Base-by-base conservation (phyloP, 306 rosid genomes). In the Vigna hirtella region DNA sequence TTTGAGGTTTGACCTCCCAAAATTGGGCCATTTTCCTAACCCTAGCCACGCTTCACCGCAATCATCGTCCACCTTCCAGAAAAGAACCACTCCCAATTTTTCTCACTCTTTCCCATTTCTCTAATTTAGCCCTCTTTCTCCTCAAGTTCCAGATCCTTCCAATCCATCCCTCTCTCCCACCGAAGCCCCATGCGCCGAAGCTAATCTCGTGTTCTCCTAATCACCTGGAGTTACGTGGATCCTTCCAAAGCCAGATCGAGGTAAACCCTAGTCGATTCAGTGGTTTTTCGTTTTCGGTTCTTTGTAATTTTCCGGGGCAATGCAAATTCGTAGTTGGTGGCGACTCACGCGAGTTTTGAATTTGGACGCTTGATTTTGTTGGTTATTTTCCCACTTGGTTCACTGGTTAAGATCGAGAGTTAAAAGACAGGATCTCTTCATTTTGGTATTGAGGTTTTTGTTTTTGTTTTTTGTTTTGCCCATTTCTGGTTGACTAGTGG, bases 231-330 rank as follows among this genome's bases (percentile, higher is more conserved):
- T 10, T 43, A 47, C 20, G 38, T 38, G 76, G 79, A 78, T 78
- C 76, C 43, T 20, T 55, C 82, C 74, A 13, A 28, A 15, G 55
- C 49, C 82, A 75, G 84, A 85, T 85, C 88, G 57, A 85, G 88
- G 88, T 82, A 85, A 85, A 70, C 63, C 71, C 5, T 56, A 55
- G 74, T 49, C 36, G 49, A 74, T 82, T 82, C 50, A 71, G 62
- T 77, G 34, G n/a, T 68, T 81, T 73, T 73, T 12, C 5, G 2
- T 17, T 14, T 40, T 7, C 24, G 7, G n/a, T 15, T 16, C 16
- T 77, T 17, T 36, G 34, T 8, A 57, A 13, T 70, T 14, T 45
- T 45, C 50, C 16, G 50, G 28, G 26, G 72, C 51, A 28, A 40
- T 61, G 49, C 49, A 65, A 82, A 70, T 56, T 48, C 22, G 32